These are phyloP conservation scores for Dacryopinax spathularia DNA, from an alignment of 768 basidiomycete genomes.

Conservation along the genomic window DNA sequence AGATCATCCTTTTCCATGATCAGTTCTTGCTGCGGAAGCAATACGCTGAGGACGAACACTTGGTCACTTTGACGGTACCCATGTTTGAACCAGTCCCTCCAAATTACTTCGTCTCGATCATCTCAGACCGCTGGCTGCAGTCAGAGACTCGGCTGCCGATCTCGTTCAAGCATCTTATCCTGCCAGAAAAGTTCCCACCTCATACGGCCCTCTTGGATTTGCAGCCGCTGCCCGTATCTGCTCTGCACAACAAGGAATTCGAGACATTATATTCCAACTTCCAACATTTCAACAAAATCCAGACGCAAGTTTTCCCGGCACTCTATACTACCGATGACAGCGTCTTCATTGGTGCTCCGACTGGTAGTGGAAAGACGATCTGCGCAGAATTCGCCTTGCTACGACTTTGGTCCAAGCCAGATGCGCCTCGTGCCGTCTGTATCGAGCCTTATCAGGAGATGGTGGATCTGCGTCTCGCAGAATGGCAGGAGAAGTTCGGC, in stretches of 20 bases:
- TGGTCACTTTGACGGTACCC: constrained; percentile 83
- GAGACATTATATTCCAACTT: constrained; percentile 76
- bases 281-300: constrained; percentile 92
- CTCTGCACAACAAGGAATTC: constrained; percentile 85
- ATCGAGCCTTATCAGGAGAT: constrained; percentile 96
- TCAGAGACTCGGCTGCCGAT: constrained; percentile 88
- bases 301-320: constrained; percentile 97
- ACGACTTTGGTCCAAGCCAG: constrained; percentile 82
- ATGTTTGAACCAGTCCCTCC: constrained; percentile 97
- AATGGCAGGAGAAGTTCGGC: constrained; percentile 80
- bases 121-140: constrained; percentile 93
- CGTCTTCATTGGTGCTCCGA: constrained; percentile 90
- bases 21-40: constrained; percentile 81
- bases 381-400: constrained; percentile 93
- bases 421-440: constrained; percentile 75
- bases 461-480: constrained; percentile 78
- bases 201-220: constrained; percentile 88
- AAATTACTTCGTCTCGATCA: constrained; percentile 91
- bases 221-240: constrained; percentile 75
- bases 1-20: constrained; percentile 90
- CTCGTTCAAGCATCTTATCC: constrained; percentile 94
- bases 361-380: constrained; percentile 93
- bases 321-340: constrained; percentile 94
- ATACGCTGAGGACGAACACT: constrained; percentile 88
- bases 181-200: constrained; percentile 90